Evolutionary conservation across 495 filamentous ascomycete genomes (phyloP).

Genomic region (Xylaria intraflava): DNA sequence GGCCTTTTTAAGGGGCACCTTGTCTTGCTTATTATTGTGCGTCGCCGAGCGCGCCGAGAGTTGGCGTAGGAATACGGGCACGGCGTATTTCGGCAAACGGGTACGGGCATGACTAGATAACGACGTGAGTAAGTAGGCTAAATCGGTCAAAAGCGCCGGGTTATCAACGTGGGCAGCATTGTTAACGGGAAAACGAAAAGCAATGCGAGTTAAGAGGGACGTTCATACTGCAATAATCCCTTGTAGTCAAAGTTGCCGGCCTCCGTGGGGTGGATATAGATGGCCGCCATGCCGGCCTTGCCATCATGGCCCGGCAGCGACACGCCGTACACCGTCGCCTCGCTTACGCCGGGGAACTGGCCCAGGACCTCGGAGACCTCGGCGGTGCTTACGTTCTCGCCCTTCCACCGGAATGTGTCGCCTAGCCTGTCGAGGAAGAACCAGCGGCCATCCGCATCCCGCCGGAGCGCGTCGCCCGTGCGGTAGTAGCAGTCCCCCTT

Average conservation of each 20-base stretch:
- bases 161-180: too few species aligned
- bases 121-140: background rate
- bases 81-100: constrained; percentile 65
- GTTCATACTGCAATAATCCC: constrained; percentile 43
- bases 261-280: constrained; percentile 41
- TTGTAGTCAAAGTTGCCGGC: constrained; percentile 45
- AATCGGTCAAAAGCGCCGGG: too few species aligned
- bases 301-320: constrained; percentile 64
- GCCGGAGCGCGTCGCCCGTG: constrained; percentile 63
- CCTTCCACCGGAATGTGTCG: constrained; percentile 80
- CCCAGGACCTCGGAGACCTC: constrained; percentile 68
- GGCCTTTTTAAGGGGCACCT: constrained; percentile 63
- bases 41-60: constrained; percentile 54
- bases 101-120: constrained; percentile 41
- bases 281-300: constrained; percentile 62
- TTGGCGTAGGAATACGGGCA: constrained; percentile 67
- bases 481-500: constrained; percentile 74
- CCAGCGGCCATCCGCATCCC: constrained; percentile 63
- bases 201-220: background rate
- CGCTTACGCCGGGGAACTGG: constrained; percentile 55
- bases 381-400: constrained; percentile 74
- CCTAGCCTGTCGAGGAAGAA: constrained; percentile 71
- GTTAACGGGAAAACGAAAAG: background rate
- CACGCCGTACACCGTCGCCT: constrained; percentile 79
- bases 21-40: constrained; percentile 84